Evolutionary conservation across 2,329 filamentous ascomycete species (phyloP), one percentile per base, ranked within the genome.

Genomic region (Aspergillus oerlinghausenensis): DNA sequence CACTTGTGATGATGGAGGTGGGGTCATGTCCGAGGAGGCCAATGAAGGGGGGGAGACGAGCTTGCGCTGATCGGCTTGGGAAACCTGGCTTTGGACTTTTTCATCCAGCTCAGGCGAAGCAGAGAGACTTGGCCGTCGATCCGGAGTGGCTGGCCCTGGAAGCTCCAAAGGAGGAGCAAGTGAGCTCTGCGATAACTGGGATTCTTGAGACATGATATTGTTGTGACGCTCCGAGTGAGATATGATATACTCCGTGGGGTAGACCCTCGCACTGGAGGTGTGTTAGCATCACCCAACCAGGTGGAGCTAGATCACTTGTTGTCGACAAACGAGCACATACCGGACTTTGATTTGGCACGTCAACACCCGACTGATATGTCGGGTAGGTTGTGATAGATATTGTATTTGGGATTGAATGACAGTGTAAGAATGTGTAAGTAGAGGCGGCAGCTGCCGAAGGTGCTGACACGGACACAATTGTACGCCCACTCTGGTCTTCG

Each of bases 1-100:
- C 7, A 81, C 67, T 65, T 87, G 85, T 2, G 83, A 82, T 2
- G 85, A 87, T 9, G 84, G 84, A 25, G 85, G 85, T 11, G 85
- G 84, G 11, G 85, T 87, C 74, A 86, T 82, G 42, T 76, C 71
- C 47, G 70, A 73, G n/a, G 80, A 80, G 21, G 77, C 79, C 49
- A 75, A 71, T 25, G 74, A 73, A 38, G 74, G 76, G 10, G 77
- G 77, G 23, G 78, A 75, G 65, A 74, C 67, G 66, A 70, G 65
- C 50, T 65, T 64, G 51, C 55, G 66, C 54, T 70, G 69, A 45
- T 71, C 67, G 40, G 71, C 71, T 35, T 72, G 63, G 7, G 68
- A 70, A 29, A 68, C 66, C 54, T 72, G 70, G 45, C 63, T 64
- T 32, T 67, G 68, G 32, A 68, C 64, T 51, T 65, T 63, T 49